These are phyloP conservation scores for Ambrosiella xylebori DNA, from an alignment of 2,329 filamentous ascomycete species.

Conservation along the genomic window DNA sequence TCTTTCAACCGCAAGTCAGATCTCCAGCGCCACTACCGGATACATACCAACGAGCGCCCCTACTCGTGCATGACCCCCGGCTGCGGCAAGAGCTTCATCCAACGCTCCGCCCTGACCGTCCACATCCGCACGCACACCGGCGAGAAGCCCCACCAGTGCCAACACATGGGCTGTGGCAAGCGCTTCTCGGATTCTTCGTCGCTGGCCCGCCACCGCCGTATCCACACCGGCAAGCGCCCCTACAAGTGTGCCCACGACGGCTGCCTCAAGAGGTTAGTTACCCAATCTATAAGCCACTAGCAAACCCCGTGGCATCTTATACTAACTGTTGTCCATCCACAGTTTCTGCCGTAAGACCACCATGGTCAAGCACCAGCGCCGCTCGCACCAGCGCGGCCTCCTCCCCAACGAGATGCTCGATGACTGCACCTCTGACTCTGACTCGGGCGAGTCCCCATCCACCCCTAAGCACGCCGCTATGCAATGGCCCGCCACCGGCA, in stretches of 20 bases:
- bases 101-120: constrained; percentile 51
- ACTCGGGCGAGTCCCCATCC: constrained; percentile 39
- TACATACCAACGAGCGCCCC: constrained; percentile 54
- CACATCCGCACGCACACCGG: constrained; percentile 55
- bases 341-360: constrained; percentile 59
- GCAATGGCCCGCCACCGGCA: constrained; percentile 31
- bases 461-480: constrained; percentile 38
- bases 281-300: too few relatives aligned
- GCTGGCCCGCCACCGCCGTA: constrained; percentile 45
- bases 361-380: constrained; percentile 49
- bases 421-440: constrained; percentile 39
- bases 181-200: constrained; percentile 54
- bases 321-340: constrained; percentile 9
- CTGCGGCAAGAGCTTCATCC: constrained; percentile 55
- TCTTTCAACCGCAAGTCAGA: constrained; percentile 59
- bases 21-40: constrained; percentile 51
- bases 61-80: constrained; percentile 42
- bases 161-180: constrained; percentile 48
- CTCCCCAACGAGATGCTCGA: constrained; percentile 36
- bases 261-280: constrained; percentile 41
- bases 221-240: constrained; percentile 49
- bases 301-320: constrained; percentile 6
- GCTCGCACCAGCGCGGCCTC: constrained; percentile 41
- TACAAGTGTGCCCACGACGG: constrained; percentile 45
- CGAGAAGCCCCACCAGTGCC: constrained; percentile 54